Percentiles rank a stretch among this genome's conserved stretches.
These are phyloP conservation scores for Capsella bursapastoris DNA, from an alignment of 345 rosid genomes.

Conservation along the genomic window DNA sequence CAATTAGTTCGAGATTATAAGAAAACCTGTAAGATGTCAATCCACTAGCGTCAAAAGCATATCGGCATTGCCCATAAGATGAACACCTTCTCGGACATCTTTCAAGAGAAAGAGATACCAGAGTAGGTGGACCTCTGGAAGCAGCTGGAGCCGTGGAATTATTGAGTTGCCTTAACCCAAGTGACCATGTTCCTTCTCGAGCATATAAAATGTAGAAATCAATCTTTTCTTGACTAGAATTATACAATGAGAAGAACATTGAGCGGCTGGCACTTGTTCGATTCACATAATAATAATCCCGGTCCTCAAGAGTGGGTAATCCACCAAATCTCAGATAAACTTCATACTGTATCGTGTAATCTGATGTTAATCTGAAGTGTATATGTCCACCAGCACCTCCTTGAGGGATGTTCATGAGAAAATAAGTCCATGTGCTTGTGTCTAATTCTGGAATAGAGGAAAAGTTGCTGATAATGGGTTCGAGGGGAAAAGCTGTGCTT, in stretches of 20 bases:
- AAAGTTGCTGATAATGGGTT: slow-evolving; percentile 72
- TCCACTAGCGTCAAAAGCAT: slow-evolving; percentile 87
- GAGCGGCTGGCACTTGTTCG: slow-evolving; percentile 63
- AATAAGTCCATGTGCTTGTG: slow-evolving; percentile 73
- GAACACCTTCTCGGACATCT: slow-evolving; percentile 92
- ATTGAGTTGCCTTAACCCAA: slow-evolving; percentile 70
- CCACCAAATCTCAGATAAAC: slow-evolving; percentile 82
- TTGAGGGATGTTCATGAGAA: slow-evolving; percentile 69
- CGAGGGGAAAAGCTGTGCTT: slow-evolving; percentile 64
- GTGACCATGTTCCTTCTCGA: slow-evolving; percentile 88
- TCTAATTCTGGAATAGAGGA: slow-evolving; percentile 53
- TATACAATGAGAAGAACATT: slow-evolving; percentile 64
- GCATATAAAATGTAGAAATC: slow-evolving; percentile 86
- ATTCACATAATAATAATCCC: slow-evolving; percentile 87
- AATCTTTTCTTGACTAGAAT: slow-evolving; percentile 72
- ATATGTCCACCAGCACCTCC: slow-evolving; percentile 96
- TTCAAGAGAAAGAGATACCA: slow-evolving; percentile 83
- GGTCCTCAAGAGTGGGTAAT: slow-evolving; percentile 63
- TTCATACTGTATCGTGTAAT: slow-evolving; percentile 60
- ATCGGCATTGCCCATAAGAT: slow-evolving; percentile 76
- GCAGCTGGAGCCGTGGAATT: slow-evolving; percentile 32
- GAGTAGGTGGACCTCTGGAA: slow-evolving; percentile 52
- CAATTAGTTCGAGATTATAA: neutral
- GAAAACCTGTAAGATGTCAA: slow-evolving; percentile 80
- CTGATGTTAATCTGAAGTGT: slow-evolving; percentile 67